These are phyloP conservation scores for Flagelloscypha sp. DNA, from an alignment of 768 basidiomycete species.

Conservation along the genomic window DNA sequence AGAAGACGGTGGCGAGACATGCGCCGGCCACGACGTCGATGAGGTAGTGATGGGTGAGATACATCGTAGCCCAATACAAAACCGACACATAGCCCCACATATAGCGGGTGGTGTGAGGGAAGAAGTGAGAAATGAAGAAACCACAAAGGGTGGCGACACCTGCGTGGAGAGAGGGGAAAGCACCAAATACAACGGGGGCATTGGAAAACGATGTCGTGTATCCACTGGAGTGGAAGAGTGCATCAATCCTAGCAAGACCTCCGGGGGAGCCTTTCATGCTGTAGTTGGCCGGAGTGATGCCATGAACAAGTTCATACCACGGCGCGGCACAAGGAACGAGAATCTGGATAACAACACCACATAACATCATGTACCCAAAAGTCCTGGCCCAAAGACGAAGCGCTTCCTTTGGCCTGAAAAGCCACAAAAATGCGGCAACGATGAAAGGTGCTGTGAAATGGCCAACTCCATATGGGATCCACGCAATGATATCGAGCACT, in stretches of 20 bases:
- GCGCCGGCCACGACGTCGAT: constrained; percentile 95
- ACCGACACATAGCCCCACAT: constrained; percentile 80
- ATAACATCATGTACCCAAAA: constrained; percentile 90
- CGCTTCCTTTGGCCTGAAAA: constrained; percentile 74
- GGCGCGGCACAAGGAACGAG: constrained; percentile 89
- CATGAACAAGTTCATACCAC: constrained; percentile 97
- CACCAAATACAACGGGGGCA: constrained; percentile 92
- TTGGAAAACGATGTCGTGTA: constrained; percentile 79
- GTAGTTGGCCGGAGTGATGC: constrained; percentile 92
- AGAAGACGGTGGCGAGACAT: constrained; percentile 78
- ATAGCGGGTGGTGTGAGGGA: constrained; percentile 59
- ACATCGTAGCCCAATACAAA: constrained; percentile 99
- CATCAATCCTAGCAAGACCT: constrained; percentile 87
- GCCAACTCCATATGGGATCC: constrained; percentile 93
- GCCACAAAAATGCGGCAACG: constrained; percentile 79
- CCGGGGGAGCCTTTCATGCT: constrained; percentile 87
- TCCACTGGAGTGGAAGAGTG: constrained; percentile 63
- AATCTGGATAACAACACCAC: constrained; percentile 83
- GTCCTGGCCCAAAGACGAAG: constrained; percentile 80
- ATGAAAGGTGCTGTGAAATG: constrained; percentile 88
- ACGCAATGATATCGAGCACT: constrained; percentile 84
- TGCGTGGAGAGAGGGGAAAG: constrained; percentile 91
- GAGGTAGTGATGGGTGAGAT: constrained; percentile 96
- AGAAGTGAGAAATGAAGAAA: constrained; percentile 91
- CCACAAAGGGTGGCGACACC: constrained; percentile 89